Base-by-base conservation (phyloP, 306 rosid genomes). In the Hippophae rhamnoides region DNA sequence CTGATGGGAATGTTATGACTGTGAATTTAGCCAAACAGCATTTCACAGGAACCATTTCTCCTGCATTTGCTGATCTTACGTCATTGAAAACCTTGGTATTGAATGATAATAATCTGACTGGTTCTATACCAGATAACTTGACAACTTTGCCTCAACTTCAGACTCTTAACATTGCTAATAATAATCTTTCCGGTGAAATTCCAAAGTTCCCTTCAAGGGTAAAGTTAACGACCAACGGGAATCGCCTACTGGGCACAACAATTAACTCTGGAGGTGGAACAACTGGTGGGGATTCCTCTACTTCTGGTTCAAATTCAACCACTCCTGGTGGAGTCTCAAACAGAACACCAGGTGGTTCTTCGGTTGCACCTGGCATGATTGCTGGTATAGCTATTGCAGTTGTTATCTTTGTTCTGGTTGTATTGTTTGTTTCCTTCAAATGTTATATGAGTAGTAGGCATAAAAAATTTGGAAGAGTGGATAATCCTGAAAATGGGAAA, bases 301-400 rank as follows among this genome's bases (percentile, higher is more conserved):
- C 65, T 7, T 18, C 64, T 9, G 84, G 58, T 66, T 54, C 85
- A 40, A 68, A 71, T 61, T 38, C 50, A 44, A 69, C 65, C 27
- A 47, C 70, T 0, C 68, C 87, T 0, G 43, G 40, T 58, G 89
- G 76, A 61, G 68, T 66, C 52, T 44, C 75, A 0, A 60, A 68
- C 53, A 74, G 18, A 50, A 43, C 60, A 3, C 40, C 58, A 0
- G 64, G 54, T 12, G 62, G 75, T 27, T 10, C 51, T 42, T 63
- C 79, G 2, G 67, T 76, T 60, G 66, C 80, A 0, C 59, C 84
- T 1, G 96, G 86, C 63, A 67, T 66, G 79, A 74, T 90, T 49
- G 94, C 75, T 25, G 89, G 89, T 63, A 79, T 87, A 43, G 89
- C 79, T 49, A 50, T 82, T 58, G 74, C 81, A 60, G 83, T 58